A percentile compares a stretch with the other conserved stretches of the same genome.
Evolutionary conservation across 2,329 filamentous ascomycete species (phyloP).

Genomic region (Hortaea werneckii): DNA sequence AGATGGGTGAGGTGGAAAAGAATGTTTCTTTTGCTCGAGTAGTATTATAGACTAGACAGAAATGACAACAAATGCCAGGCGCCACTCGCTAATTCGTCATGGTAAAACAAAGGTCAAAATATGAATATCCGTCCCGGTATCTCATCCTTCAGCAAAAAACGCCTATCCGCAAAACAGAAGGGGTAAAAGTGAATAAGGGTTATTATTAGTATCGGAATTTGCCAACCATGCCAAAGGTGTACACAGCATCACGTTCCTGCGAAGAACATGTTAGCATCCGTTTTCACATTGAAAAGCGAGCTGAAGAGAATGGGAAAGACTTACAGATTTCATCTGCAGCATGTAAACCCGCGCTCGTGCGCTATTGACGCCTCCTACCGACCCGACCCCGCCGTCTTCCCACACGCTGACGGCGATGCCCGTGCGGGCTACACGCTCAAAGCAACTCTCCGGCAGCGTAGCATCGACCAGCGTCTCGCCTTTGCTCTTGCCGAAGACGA

Average conservation of each 20-base stretch:
- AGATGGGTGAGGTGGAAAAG: too few relatives aligned
- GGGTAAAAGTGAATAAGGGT: neutral
- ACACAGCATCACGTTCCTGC: constrained; percentile 40
- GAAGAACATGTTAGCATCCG: constrained; percentile 5
- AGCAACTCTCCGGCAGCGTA: constrained; percentile 72
- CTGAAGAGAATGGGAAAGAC: constrained; percentile 5
- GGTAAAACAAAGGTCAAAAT: too few relatives aligned
- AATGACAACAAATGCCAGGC: too few relatives aligned
- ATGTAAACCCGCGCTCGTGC: constrained; percentile 52
- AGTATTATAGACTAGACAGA: too few relatives aligned
- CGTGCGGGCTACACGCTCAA: constrained; percentile 70
- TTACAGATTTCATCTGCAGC: constrained; percentile 40
- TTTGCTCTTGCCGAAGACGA: constrained; percentile 63
- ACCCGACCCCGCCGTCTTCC: constrained; percentile 48
- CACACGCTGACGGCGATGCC: constrained; percentile 85
- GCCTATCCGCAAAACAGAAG: neutral
- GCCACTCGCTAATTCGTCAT: too few relatives aligned
- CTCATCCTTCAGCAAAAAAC: neutral
- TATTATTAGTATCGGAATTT: constrained; percentile 37
- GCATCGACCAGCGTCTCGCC: constrained; percentile 67
- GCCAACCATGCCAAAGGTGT: constrained; percentile 39
- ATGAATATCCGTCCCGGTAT: too few relatives aligned
- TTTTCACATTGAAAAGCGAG: neutral
- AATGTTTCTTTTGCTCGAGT: too few relatives aligned
- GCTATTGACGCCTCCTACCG: constrained; percentile 47